phyloP scores from a whole-genome alignment of 140 eudicot genomes.

The Flaveria floridana region DNA sequence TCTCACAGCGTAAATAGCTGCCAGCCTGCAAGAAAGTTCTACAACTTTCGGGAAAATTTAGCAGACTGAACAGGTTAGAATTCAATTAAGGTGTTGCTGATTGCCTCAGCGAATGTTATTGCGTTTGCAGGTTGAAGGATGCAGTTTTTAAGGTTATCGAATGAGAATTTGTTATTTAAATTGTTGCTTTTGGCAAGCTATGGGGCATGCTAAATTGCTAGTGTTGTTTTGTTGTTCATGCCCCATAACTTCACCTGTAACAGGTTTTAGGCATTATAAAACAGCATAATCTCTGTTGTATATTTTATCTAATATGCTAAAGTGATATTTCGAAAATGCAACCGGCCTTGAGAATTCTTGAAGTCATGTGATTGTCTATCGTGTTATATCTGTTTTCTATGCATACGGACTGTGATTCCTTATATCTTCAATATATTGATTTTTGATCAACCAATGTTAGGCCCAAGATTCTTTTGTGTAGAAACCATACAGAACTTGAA shows the following conservation, averaged over 20 bases:
- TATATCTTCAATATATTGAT: not conserved
- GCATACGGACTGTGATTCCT: not conserved
- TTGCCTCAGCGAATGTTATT: constrained; percentile 3
- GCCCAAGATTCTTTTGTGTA: not conserved
- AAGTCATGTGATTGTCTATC: not conserved
- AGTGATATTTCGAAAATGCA: constrained; percentile 19
- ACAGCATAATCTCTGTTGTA: constrained; percentile 32
- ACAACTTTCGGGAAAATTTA: not conserved
- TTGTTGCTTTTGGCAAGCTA: constrained; percentile 31
- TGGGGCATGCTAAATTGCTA: constrained; percentile 32
- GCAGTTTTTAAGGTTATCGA: constrained; percentile 24
- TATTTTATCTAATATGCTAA: constrained; percentile 33
- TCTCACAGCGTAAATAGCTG: constrained; percentile 23
- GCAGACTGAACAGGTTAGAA: constrained; percentile 14
- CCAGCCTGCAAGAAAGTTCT: constrained; percentile 15
- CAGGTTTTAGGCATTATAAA: constrained; percentile 25
- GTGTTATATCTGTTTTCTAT: not conserved
- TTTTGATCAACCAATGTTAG: constrained; percentile 4
- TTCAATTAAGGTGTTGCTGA: constrained; percentile 6
- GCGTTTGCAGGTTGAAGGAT: constrained; percentile 28
- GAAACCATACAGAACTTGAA: no score
- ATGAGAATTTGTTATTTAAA: constrained; percentile 25
- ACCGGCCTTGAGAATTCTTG: constrained; percentile 13
- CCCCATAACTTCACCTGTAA: constrained; percentile 16
- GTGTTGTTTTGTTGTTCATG: constrained; percentile 32